A percentile compares a stretch with the other conserved stretches of the same genome.
phyloP scores from a whole-genome alignment of 345 rosid genomes.

The Carallia brachiata region DNA sequence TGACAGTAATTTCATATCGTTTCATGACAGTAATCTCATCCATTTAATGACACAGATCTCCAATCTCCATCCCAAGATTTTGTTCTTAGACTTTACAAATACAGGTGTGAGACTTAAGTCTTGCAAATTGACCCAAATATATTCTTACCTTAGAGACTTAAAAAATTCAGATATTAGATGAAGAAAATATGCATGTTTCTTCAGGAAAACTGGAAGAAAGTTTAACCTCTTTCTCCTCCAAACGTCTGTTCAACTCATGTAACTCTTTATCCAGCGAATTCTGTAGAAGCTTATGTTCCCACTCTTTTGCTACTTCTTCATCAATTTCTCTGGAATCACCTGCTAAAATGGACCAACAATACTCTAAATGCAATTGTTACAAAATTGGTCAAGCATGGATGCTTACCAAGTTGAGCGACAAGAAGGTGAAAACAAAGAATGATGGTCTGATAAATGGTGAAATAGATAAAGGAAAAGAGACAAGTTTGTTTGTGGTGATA shows the following conservation, averaged over 20 bases:
- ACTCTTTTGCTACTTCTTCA: constrained; percentile 81
- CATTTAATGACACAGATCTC: too few relatives aligned
- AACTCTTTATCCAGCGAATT: constrained; percentile 92
- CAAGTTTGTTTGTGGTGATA: background rate
- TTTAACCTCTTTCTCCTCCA: constrained; percentile 96
- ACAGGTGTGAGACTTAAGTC: too few relatives aligned
- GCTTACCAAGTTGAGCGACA: background rate
- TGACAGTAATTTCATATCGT: background rate
- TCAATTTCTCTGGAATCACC: constrained; percentile 79
- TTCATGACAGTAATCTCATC: too few relatives aligned
- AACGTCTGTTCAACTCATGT: constrained; percentile 76
- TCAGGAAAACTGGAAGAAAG: constrained; percentile 12
- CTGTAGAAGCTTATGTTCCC: constrained; percentile 96
- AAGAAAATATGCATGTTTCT: constrained; percentile 2
- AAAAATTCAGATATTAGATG: too few relatives aligned
- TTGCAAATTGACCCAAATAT: too few relatives aligned
- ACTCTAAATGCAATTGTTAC: constrained; percentile 7
- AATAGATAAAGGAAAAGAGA: background rate
- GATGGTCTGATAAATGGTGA: background rate
- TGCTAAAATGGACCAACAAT: constrained; percentile 26
- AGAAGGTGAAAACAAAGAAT: background rate
- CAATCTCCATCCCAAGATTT: too few relatives aligned
- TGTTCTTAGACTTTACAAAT: too few relatives aligned
- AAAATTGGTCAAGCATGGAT: constrained; percentile 3
- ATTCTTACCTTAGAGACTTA: too few relatives aligned